Evolutionary conservation across 192 early-diverging fungal genomes (phyloP).

Genomic region (Lunasporangiospora selenospora): DNA sequence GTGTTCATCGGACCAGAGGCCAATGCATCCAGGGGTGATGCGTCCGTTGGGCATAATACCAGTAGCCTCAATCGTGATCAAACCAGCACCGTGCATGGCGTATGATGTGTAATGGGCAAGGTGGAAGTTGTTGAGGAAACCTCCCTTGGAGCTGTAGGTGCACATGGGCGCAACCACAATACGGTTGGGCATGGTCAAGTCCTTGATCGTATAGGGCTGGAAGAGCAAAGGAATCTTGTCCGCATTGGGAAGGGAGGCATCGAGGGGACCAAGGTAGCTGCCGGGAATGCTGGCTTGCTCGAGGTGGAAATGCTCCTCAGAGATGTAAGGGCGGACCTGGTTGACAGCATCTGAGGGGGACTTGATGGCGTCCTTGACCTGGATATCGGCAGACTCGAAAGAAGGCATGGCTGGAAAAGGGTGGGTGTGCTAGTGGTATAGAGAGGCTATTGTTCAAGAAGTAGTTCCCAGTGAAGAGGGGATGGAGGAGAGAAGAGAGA

Average conservation of each 20-base stretch:
- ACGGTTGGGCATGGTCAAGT: constrained; percentile 77
- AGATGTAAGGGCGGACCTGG: constrained; percentile 9
- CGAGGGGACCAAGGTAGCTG: constrained; percentile 36
- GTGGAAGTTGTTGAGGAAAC: constrained; percentile 71
- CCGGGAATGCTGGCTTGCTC: constrained; percentile 26
- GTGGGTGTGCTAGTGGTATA: too few species aligned
- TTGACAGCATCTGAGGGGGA: too few species aligned
- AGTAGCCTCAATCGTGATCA: constrained; percentile 82
- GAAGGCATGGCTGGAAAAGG: too few species aligned
- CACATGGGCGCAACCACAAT: constrained; percentile 86
- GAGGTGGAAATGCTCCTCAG: constrained; percentile 30
- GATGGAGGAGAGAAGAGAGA: too few species aligned
- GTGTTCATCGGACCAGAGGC: constrained; percentile 87
- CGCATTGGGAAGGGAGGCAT: constrained; percentile 29
- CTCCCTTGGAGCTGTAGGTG: constrained; percentile 74
- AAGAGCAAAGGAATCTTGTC: constrained; percentile 60
- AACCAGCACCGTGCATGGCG: constrained; percentile 79
- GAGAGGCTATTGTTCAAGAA: too few species aligned
- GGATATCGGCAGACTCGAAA: constrained; percentile 2
- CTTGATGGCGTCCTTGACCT: constrained; percentile 1
- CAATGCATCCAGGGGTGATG: constrained; percentile 77
- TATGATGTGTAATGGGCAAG: constrained; percentile 68
- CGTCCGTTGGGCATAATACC: constrained; percentile 79
- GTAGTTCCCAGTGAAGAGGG: too few species aligned
- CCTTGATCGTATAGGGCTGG: constrained; percentile 71